Base-by-base conservation (phyloP, 306 rosid genomes). In the Benincasa hispida region DNA sequence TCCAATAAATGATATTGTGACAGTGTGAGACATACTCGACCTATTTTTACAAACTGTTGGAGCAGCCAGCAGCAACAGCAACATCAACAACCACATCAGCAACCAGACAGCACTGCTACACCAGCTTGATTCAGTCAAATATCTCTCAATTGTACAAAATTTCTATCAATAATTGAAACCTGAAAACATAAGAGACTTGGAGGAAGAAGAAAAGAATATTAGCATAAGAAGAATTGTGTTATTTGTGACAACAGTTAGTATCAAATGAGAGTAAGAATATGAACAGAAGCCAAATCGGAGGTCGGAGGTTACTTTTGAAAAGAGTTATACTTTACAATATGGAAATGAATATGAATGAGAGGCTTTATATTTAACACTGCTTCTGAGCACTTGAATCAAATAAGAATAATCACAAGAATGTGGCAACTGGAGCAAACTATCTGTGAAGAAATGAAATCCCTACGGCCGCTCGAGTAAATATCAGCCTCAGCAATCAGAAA, bases 311-410 rank as follows among this genome's bases (percentile, higher is more conserved):
- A 34, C 67, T 75, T 56, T 55, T 58, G 53, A 55, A 55, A 34
- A 18, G n/a, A 15, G 37, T 15, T 39, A 45, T 7, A 76, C 55
- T 58, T 37, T 76, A 81, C 83, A 82, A 77, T 82, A 73, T 37
- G n/a, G 79, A 51, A 82, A 82, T 76, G 79, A 85, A 79, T 51
- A 82, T 72, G 84, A 84, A 86, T 77, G 82, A 79, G 85, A 85
- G 81, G 78, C 78, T 81, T 83, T 74, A 80, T 75, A 80, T 72
- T 81, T 78, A 89, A 82, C 84, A 80, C 89, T 82, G 80, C 24
- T 77, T 57, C 62, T 77, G 79, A 80, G 78, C 86, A 80, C 83
- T 60, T 77, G 83, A 81, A 84, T 84, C 79, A 80, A 79, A 83
- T 76, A 62, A 79, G 81, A 79, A 85, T 76, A 62, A 79, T 78